Conservation (phyloP, 495 filamentous ascomycete genomes). For the Friedmanniomyces endolithicus region DNA sequence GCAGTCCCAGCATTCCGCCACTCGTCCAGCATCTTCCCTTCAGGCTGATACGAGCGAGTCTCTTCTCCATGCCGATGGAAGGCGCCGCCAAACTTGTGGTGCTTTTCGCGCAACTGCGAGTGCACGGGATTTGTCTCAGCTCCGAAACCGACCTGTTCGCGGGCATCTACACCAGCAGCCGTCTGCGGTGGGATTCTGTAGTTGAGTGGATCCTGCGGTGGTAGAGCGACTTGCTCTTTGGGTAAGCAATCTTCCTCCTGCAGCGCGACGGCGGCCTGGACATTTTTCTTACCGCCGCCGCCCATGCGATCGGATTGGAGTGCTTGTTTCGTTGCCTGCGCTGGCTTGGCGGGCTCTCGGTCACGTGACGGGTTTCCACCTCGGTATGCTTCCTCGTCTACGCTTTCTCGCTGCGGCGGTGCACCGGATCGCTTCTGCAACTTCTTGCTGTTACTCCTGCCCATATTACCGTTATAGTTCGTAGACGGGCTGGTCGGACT, state of each 20-base stretch:
- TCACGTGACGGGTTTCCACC: background rate
- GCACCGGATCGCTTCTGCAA: slow-evolving; percentile 8
- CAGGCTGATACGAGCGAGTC: slow-evolving; percentile 20
- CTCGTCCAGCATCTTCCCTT: slow-evolving; percentile 25
- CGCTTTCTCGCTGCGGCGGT: background rate
- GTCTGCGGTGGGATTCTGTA: slow-evolving; percentile 24
- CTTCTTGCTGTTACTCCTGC: slow-evolving; percentile 13
- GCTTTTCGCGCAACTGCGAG: slow-evolving; percentile 6
- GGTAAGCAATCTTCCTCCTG: slow-evolving; percentile 20
- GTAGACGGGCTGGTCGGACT: slow-evolving; percentile 4
- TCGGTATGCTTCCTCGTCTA: background rate
- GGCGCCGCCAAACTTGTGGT: slow-evolving; percentile 17
- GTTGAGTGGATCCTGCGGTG: slow-evolving; percentile 1
- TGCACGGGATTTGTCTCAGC: background rate
- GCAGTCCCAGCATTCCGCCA: slow-evolving; percentile 25
- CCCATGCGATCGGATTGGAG: slow-evolving; percentile 23
- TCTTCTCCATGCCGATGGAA: slow-evolving; percentile 23
- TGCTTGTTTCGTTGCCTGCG: slow-evolving; percentile 11
- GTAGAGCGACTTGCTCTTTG: slow-evolving; percentile 12
- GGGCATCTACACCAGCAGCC: slow-evolving; percentile 14
- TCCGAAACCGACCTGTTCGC: slow-evolving; percentile 25
- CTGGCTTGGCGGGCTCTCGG: background rate
- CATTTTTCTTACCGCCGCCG: slow-evolving; percentile 3
- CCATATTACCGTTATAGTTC: background rate
- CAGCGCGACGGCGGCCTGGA: background rate